Evolutionary conservation across 2,329 filamentous ascomycete species (phyloP).

Genomic region (Trichoderma gracile): DNA sequence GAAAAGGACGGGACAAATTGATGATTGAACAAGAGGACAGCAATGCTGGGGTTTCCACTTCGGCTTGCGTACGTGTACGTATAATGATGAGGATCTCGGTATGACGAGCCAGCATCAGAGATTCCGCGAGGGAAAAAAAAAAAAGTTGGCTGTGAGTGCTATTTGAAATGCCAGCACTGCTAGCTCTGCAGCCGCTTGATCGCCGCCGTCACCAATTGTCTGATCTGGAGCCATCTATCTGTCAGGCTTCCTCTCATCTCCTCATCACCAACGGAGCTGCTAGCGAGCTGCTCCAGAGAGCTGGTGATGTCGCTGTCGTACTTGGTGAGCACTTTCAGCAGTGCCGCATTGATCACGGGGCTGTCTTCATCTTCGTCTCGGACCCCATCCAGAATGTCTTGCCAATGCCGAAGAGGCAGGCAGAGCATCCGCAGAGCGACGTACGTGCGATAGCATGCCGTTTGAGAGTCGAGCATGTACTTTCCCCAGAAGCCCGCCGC

Average conservation of each 20-base stretch:
- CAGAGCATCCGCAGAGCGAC: constrained; percentile 50
- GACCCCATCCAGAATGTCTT: constrained; percentile 46
- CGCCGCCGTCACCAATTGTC: constrained; percentile 30
- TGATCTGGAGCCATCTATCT: constrained; percentile 34
- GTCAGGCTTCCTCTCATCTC: constrained; percentile 28
- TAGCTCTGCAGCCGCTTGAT: constrained; percentile 27
- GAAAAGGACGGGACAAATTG: not conserved
- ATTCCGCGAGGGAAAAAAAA: too few relatives aligned
- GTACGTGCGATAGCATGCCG: constrained; percentile 57
- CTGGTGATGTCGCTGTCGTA: constrained; percentile 39
- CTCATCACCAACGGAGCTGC: constrained; percentile 37
- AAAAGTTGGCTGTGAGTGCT: too few relatives aligned
- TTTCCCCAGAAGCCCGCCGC: constrained; percentile 51
- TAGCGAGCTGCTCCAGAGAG: constrained; percentile 37
- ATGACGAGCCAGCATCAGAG: not conserved
- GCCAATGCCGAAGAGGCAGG: constrained; percentile 45
- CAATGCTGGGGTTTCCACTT: not conserved
- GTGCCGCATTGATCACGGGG: constrained; percentile 38
- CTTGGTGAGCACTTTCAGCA: constrained; percentile 40
- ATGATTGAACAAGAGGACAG: not conserved
- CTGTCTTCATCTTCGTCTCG: constrained; percentile 50
- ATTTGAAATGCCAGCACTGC: not conserved
- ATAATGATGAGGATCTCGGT: not conserved
- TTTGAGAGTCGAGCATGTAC: constrained; percentile 53
- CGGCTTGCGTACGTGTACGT: too few relatives aligned